Conservation (phyloP, 495 filamentous ascomycete species). For the Neurospora sp. region DNA sequence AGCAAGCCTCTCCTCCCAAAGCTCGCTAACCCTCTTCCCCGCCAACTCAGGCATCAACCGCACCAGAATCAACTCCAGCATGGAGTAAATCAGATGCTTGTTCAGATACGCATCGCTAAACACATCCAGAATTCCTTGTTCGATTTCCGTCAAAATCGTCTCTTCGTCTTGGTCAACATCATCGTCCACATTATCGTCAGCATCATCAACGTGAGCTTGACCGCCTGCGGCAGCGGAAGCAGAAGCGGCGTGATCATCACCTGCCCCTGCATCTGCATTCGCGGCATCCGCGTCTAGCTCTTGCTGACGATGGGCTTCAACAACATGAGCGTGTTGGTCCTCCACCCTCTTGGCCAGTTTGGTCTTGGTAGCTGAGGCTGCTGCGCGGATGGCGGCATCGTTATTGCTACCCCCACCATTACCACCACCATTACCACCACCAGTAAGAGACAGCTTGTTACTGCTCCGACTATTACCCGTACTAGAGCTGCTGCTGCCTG, state of each 20-base stretch:
- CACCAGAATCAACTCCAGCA: conserved; percentile 69
- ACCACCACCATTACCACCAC: not conserved
- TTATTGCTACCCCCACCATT: not conserved
- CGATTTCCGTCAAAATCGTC: conserved; percentile 36
- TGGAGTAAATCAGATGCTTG: conserved; percentile 71
- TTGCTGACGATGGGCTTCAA: not conserved
- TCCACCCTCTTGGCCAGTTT: not conserved
- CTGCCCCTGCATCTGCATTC: not conserved
- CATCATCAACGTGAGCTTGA: not conserved
- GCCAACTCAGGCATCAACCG: conserved; percentile 76
- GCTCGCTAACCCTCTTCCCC: conserved; percentile 58
- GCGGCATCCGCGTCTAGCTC: not conserved
- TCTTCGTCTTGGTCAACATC: conserved; percentile 20
- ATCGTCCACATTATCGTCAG: conserved; percentile 7
- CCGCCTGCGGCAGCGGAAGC: not conserved
- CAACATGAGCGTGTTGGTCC: not conserved
- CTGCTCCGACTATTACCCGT: not conserved
- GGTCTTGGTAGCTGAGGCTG: not conserved
- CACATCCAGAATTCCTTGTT: conserved; percentile 52
- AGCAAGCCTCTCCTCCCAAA: conserved; percentile 62
- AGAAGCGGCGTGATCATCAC: not conserved
- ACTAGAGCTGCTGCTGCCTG: not conserved
- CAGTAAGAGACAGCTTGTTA: not conserved
- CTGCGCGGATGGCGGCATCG: not conserved
- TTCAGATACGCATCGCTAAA: conserved; percentile 80